These are phyloP conservation scores for Trichoderma reesei DNA, from an alignment of 495 filamentous ascomycete genomes.

Conservation along the genomic window DNA sequence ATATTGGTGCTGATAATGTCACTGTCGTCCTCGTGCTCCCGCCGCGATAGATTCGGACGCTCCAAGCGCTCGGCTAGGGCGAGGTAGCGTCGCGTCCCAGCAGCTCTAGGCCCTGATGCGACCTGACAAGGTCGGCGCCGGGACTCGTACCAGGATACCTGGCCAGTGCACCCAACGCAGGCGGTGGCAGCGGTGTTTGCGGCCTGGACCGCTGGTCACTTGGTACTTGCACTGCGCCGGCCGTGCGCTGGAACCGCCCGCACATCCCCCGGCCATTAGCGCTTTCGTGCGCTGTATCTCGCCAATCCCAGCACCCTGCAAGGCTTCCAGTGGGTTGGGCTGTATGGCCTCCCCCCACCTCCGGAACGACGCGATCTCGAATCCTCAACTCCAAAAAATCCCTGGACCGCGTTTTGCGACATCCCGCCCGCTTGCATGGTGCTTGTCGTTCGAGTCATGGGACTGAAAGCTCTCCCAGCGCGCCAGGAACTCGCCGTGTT, in stretches of 20 bases:
- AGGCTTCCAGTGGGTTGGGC: no score
- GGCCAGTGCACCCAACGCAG: neutral
- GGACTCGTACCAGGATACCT: neutral
- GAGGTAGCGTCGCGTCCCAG: neutral
- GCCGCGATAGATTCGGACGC: neutral
- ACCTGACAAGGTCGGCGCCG: neutral
- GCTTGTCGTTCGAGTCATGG: neutral
- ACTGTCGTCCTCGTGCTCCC: neutral
- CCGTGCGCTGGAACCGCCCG: neutral
- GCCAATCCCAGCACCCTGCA: neutral
- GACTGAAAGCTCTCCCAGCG: neutral
- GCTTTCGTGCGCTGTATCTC: neutral
- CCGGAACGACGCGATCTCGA: neutral
- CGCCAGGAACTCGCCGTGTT: neutral
- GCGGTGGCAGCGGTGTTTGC: neutral
- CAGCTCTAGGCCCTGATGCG: neutral
- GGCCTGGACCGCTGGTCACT: no score
- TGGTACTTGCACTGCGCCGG: no score
- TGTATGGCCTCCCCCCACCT: neutral
- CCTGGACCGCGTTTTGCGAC: constrained; percentile 5
- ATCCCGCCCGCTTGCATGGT: constrained; percentile 2
- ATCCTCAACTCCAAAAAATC: constrained; percentile 1
- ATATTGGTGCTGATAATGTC: neutral
- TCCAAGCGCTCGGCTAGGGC: neutral
- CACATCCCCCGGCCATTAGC: neutral